A percentile compares a stretch with the other conserved stretches of the same genome.
phyloP scores from a whole-genome alignment of 148 eudicot species.

The Chenopodium berlandieri region DNA sequence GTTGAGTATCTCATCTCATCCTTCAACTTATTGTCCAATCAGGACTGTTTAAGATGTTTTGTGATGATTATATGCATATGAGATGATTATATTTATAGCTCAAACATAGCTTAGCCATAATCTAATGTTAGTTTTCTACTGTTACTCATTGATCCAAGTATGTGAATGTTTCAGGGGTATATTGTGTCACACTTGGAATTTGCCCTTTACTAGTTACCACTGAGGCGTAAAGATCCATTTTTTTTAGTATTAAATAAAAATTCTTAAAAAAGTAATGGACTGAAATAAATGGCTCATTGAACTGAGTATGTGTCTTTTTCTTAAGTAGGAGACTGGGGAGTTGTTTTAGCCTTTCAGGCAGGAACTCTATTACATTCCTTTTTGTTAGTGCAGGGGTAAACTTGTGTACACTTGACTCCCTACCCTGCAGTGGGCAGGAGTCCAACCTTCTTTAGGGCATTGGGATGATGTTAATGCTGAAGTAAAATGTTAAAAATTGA shows the following conservation, averaged over 20 bases:
- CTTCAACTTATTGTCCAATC: not conserved
- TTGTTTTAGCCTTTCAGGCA: not conserved
- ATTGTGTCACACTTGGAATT: not conserved
- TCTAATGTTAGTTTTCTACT: not conserved
- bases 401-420: not conserved
- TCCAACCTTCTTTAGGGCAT: not conserved
- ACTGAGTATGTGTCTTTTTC: not conserved
- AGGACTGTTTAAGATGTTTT: not conserved
- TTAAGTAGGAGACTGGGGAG: not conserved
- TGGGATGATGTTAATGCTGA: not conserved
- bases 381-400: no score
- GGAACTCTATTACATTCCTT: not conserved
- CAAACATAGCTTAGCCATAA: not conserved
- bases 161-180: not conserved
- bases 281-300: not conserved
- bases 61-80: not conserved
- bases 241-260: no score
- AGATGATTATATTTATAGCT: not conserved
- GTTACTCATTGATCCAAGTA: not conserved
- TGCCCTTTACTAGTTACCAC: no score
- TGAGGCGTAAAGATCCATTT: no score
- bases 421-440: not conserved
- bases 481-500: not conserved
- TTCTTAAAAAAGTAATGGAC: not conserved
- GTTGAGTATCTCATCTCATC: not conserved